Evolutionary conservation across 2,329 filamentous ascomycete species (phyloP).

Genomic region (Lasiodiplodia theobromae): DNA sequence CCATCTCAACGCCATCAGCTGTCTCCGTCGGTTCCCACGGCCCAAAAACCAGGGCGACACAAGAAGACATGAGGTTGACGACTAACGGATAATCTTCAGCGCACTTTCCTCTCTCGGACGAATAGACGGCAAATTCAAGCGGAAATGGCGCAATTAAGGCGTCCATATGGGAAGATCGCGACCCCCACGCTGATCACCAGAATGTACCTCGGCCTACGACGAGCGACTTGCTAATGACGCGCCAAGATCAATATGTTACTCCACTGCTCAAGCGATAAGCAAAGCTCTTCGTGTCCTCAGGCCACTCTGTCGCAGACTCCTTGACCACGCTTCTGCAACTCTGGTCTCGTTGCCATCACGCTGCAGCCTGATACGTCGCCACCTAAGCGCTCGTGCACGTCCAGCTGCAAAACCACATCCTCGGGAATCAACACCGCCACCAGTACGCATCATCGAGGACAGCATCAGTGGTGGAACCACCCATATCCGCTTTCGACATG

Average conservation of each 20-base stretch:
- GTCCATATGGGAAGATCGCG: neutral
- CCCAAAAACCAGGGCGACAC: neutral
- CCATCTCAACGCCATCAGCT: neutral
- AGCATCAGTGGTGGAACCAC: too few relatives aligned
- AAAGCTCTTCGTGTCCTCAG: neutral
- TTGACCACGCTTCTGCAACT: neutral
- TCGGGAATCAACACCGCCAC: neutral
- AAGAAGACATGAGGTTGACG: neutral
- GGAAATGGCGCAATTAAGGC: neutral
- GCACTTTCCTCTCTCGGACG: conserved; percentile 1
- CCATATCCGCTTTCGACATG: neutral
- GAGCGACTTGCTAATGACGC: neutral
- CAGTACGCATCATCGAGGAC: neutral
- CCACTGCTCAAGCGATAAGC: neutral
- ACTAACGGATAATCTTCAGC: neutral
- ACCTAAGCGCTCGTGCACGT: neutral
- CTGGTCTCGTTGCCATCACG: neutral
- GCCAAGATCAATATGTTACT: neutral
- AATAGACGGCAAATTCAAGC: conserved; percentile 10
- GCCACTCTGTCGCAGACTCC: neutral
- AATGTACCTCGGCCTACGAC: neutral
- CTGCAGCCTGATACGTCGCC: neutral
- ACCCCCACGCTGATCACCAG: conserved; percentile 4
- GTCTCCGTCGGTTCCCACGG: neutral
- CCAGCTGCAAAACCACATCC: neutral